phyloP scores from a whole-genome alignment of 2,329 filamentous ascomycete genomes.

The Arthrinium phaeospermum region DNA sequence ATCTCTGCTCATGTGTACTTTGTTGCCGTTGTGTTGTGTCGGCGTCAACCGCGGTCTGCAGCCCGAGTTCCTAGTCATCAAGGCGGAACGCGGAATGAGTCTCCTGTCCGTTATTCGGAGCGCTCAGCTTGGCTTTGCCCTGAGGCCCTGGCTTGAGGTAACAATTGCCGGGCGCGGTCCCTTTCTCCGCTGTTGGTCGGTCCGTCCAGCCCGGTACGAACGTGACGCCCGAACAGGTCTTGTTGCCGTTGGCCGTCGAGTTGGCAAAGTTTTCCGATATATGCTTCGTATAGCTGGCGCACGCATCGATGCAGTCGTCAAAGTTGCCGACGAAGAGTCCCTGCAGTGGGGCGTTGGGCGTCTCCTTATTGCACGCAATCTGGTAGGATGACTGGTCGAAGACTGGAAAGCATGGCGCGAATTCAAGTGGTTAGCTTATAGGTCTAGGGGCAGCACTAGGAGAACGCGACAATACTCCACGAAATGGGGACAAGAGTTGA shows the following conservation, averaged over 20 bases:
- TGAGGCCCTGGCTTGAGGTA: slow-evolving; percentile 50
- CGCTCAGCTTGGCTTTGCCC: slow-evolving; percentile 35
- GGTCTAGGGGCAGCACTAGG: neutral
- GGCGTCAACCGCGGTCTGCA: neutral
- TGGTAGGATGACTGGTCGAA: slow-evolving; percentile 44
- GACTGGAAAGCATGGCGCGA: slow-evolving; percentile 35
- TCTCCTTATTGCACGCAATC: slow-evolving; percentile 51
- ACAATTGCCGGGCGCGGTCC: slow-evolving; percentile 50
- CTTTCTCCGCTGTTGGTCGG: slow-evolving; percentile 38
- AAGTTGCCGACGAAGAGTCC: slow-evolving; percentile 51
- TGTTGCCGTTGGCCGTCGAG: slow-evolving; percentile 34
- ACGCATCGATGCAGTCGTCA: slow-evolving; percentile 54
- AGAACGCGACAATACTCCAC: neutral
- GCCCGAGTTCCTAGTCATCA: neutral
- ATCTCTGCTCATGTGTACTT: neutral
- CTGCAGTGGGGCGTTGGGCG: slow-evolving; percentile 43
- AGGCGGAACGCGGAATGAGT: slow-evolving; percentile 44
- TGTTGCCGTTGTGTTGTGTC: neutral
- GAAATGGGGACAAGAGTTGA: neutral
- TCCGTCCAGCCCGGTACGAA: slow-evolving; percentile 51
- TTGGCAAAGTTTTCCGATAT: slow-evolving; percentile 34
- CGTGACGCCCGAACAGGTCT: slow-evolving; percentile 46
- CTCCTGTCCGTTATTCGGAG: slow-evolving; percentile 41
- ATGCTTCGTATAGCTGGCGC: slow-evolving; percentile 46
- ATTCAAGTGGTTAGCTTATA: slow-evolving; percentile 23